Evolutionary conservation across 176 grass and related monocot genomes (phyloP).

Genomic region (Miscanthus lutarioriparius): DNA sequence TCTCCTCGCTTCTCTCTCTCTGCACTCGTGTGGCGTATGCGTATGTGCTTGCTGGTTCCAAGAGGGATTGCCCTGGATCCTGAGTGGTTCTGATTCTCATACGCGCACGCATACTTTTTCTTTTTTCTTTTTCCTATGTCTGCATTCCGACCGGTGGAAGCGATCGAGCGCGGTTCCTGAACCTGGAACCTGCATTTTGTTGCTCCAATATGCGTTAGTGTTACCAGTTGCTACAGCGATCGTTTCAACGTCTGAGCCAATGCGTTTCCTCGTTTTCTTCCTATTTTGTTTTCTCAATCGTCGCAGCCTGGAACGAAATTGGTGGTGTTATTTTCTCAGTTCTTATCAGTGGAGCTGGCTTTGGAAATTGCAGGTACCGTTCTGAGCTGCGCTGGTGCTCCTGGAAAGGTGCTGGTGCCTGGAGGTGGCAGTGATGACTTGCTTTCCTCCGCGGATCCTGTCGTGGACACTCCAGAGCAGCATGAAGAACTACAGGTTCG

Average conservation of each 20-base stretch:
- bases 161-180: slow-evolving; percentile 21
- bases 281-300: neutral
- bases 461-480: neutral
- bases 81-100: neutral
- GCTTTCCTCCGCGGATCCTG: slow-evolving; percentile 38
- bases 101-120: neutral
- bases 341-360: neutral
- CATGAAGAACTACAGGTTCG: slow-evolving; percentile 51
- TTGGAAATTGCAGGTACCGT: slow-evolving; percentile 44
- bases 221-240: slow-evolving; percentile 3
- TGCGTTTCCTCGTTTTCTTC: neutral
- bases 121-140: neutral
- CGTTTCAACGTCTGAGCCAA: neutral
- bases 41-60: neutral
- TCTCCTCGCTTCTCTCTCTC: slow-evolving; percentile 1
- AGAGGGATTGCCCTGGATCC: neutral
- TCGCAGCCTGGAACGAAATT: neutral
- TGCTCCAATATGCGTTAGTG: slow-evolving; percentile 25
- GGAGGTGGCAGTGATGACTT: slow-evolving; percentile 53
- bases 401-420: slow-evolving; percentile 77
- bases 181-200: slow-evolving; percentile 1
- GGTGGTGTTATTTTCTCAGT: neutral
- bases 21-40: neutral
- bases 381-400: slow-evolving; percentile 42
- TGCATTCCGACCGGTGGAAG: neutral